Conservation (phyloP, 2,329 filamentous ascomycete species). For the Blastomyces parvus region DNA sequence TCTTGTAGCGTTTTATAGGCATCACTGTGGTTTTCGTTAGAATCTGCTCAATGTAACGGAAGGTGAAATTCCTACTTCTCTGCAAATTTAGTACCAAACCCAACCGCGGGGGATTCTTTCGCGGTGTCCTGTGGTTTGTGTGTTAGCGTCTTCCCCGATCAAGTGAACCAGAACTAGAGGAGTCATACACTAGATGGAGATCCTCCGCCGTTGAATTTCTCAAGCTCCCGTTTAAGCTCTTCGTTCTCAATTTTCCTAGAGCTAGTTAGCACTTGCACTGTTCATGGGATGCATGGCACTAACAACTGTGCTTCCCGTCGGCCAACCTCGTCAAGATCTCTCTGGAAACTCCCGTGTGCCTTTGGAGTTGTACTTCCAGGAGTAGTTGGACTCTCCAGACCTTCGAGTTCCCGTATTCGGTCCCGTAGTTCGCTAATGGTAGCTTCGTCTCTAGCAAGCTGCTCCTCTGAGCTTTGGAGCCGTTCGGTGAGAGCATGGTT, state of each 20-base stretch:
- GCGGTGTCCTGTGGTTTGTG: conserved; percentile 19
- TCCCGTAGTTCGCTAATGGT: conserved; percentile 36
- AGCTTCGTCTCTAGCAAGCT: conserved; percentile 34
- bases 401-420: conserved; percentile 35
- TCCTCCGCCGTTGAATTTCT: conserved; percentile 22
- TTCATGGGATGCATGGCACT: conserved; percentile 13
- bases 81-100: conserved; percentile 27
- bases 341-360: conserved; percentile 32
- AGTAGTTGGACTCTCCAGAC: conserved; percentile 31
- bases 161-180: not conserved
- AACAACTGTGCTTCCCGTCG: conserved; percentile 33
- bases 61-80: conserved; percentile 25
- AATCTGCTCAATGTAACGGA: not conserved
- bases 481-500: conserved; percentile 39
- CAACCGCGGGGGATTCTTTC: conserved; percentile 23
- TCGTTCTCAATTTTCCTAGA: conserved; percentile 34
- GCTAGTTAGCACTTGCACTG: conserved; percentile 17
- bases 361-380: conserved; percentile 33
- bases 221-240: conserved; percentile 30
- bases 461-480: conserved; percentile 35
- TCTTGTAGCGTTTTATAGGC: conserved; percentile 31
- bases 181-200: conserved; percentile 18
- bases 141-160: not conserved
- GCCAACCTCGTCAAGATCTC: conserved; percentile 35
- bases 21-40: conserved; percentile 13